Base-by-base conservation (phyloP, 1,284 basidiomycete species). In the Coniferiporia sulphurascens region DNA sequence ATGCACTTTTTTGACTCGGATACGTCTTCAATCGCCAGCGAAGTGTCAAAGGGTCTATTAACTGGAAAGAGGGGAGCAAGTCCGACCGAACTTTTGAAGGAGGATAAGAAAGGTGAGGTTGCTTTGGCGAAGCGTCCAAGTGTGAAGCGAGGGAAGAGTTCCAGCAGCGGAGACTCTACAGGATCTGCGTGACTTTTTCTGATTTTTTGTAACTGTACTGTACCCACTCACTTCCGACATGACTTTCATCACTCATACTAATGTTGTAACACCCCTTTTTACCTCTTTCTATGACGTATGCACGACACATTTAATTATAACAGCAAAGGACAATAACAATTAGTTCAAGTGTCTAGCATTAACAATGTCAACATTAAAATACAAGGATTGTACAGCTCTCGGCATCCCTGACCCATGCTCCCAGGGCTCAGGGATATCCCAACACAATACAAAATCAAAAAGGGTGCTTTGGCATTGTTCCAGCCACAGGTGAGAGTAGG, bases 51-150 rank as follows among this genome's bases (percentile, higher is more conserved):
- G 55, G 43, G 10, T 17, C 56, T 53, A 55, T 59, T 35, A 48
- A 53, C 57, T 48, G 77, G 79, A 48, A 89, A 89, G 69, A 79
- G 87, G 17, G 79, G 79, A 3, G 82, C 86, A 48, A 89, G 87
- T 65, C 87, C 88, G 22, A 87, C 86, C 10, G 87, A 89, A 71
- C 72, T 88, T 55, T 69, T 75, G 55, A 84, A 81, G 69, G 81
- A 87, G 70, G 82, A 82, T 56, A 78, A 76, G 66, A 74, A 74
- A 56, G 86, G 85, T 1, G 80, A 78, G 46, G 71, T 79, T 52
- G 73, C 80, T 58, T 72, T 83, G 59, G 78, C 81, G 52, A 89
- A 89, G 70, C 78, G 86, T 52, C 86, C 86, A 46, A 88, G 84
- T 63, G 73, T 86, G 57, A 85, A 87, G 68, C 74, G 80, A n/a